Conservation (phyloP, 352 stramenopile species). For the Pelagophyceae sp. region DNA sequence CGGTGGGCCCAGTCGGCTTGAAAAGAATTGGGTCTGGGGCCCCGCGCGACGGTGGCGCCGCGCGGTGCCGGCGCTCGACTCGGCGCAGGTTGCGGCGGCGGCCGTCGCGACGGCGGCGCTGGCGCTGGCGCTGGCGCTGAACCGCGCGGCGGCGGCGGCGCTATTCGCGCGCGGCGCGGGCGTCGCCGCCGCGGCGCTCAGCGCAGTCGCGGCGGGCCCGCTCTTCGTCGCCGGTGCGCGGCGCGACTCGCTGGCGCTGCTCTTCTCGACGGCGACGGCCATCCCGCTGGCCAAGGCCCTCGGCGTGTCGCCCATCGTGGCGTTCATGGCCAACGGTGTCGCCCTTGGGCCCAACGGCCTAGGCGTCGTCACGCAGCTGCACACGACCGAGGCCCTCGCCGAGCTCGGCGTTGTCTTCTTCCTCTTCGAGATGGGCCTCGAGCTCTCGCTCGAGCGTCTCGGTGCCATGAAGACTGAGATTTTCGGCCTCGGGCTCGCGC, state of each 20-base stretch:
- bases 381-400: conserved; percentile 52
- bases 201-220: not conserved
- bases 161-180: no score
- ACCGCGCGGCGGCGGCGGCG: no score
- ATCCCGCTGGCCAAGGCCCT: conserved; percentile 46
- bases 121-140: no score
- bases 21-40: no score
- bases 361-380: conserved; percentile 46
- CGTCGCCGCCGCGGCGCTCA: no score
- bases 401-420: conserved; percentile 64
- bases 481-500: conserved; percentile 52
- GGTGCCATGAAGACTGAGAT: conserved; percentile 54
- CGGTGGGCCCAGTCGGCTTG: no score
- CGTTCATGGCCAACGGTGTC: conserved; percentile 48
- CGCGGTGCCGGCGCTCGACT: no score
- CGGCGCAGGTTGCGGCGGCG: no score
- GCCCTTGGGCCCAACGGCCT: conserved; percentile 48
- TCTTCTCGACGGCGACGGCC: conserved; percentile 61
- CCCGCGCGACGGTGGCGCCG: no score
- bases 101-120: no score
- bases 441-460: conserved; percentile 47
- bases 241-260: conserved; percentile 56
- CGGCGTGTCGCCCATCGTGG: conserved; percentile 51
- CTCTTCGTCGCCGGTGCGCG: not conserved
- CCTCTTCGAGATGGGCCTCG: conserved; percentile 64